Percentiles rank a stretch among this genome's conserved stretches.
phyloP scores from a whole-genome alignment of 805 yeast genomes.

The Metschnikowia noctiluminum region DNA sequence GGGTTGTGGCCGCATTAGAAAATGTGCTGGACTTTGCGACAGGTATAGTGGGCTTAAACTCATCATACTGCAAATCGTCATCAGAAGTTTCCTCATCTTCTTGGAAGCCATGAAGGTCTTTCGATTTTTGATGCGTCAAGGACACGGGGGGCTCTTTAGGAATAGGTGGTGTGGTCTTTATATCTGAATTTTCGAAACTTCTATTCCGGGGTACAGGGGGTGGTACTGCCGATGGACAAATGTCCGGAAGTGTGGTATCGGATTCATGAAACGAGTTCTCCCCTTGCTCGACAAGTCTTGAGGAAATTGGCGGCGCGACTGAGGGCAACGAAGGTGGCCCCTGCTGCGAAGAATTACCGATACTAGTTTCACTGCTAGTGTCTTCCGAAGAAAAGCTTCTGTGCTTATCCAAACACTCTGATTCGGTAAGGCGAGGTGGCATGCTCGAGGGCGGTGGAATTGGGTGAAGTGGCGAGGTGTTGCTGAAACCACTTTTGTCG shows the following conservation, averaged over 20 bases:
- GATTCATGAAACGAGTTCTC: no score
- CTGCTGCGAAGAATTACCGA: no score
- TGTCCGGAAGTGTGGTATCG: neutral
- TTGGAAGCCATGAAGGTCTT: neutral
- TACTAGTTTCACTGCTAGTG: neutral
- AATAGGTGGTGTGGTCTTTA: no score
- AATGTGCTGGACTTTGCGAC: conserved; percentile 8
- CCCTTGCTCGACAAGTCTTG: neutral
- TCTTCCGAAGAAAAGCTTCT: no score
- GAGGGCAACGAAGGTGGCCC: neutral
- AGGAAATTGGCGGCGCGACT: neutral
- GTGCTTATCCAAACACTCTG: no score
- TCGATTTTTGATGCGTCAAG: neutral
- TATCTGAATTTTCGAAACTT: neutral
- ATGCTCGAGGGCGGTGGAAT: no score
- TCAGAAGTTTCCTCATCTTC: conserved; percentile 14
- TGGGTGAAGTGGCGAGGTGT: conserved; percentile 6
- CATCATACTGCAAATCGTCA: conserved; percentile 7
- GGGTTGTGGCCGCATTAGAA: conserved; percentile 16
- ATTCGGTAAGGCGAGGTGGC: no score
- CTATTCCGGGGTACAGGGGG: conserved; percentile 11
- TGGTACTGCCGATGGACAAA: conserved; percentile 9
- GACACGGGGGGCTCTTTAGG: conserved; percentile 5
- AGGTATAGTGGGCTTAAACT: conserved; percentile 2
- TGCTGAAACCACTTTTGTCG: no score